These are phyloP conservation scores for Solanum etuberosum DNA, from an alignment of 257 asterid species.

Conservation along the genomic window DNA sequence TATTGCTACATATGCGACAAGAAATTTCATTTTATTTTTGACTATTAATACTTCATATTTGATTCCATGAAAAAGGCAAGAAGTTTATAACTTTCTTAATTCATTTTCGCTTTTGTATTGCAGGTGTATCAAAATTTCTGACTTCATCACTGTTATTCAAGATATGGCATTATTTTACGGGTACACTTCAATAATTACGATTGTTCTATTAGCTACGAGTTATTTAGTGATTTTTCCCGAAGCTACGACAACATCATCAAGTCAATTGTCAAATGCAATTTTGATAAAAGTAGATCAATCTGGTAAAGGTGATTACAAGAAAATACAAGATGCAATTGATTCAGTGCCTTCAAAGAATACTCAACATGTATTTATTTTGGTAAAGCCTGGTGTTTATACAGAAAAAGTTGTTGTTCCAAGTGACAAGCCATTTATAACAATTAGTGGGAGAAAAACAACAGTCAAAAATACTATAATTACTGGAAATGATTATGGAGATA, in stretches of 20 bases:
- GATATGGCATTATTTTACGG: not conserved
- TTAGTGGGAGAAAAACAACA: conserved; percentile 17
- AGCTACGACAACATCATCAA: not conserved
- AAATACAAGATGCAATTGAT: conserved; percentile 33
- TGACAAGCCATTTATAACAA: conserved; percentile 32
- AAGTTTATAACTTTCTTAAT: not conserved
- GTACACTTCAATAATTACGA: no score
- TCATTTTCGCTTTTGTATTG: not conserved
- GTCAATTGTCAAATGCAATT: not conserved
- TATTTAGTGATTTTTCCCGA: not conserved
- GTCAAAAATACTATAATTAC: conserved; percentile 10
- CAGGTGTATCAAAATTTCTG: not conserved
- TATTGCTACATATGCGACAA: not conserved
- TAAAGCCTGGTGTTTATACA: conserved; percentile 19
- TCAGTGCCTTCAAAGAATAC: conserved; percentile 19
- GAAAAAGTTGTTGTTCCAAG: conserved; percentile 29
- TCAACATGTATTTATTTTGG: conserved; percentile 9
- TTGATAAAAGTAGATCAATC: conserved; percentile 15
- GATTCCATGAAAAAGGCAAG: not conserved
- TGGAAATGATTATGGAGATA: conserved; percentile 20
- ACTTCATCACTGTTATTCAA: accelerated
- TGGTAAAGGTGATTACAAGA: conserved; percentile 24
- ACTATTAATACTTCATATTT: not conserved
- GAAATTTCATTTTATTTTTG: not conserved
- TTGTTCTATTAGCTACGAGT: not conserved